Percentiles rank a stretch among this genome's conserved stretches.
Evolutionary conservation across 352 stramenopile genomes (phyloP).

Genomic region (Globisporangium echinulatum): DNA sequence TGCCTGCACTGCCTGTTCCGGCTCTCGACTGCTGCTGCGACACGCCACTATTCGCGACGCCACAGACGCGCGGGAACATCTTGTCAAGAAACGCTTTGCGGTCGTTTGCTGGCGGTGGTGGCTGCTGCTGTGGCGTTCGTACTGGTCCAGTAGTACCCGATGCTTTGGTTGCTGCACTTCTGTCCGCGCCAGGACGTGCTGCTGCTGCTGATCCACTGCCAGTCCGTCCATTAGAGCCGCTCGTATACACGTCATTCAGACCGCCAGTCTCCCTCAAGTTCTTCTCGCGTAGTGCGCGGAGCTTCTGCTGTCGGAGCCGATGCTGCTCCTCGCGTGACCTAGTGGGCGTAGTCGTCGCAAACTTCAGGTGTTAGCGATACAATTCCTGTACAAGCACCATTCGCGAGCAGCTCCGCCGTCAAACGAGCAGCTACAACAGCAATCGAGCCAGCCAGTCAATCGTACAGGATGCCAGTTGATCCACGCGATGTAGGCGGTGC

Average conservation of each 20-base stretch:
- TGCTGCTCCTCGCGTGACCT: constrained; percentile 59
- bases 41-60: constrained; percentile 16
- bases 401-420: background rate
- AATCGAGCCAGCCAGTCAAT: background rate
- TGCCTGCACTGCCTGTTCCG: constrained; percentile 21
- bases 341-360: background rate
- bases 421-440: no score
- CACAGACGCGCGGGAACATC: constrained; percentile 78
- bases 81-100: constrained; percentile 71
- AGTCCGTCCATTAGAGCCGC: background rate
- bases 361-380: no score
- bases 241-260: constrained; percentile 13
- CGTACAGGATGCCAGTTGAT: constrained; percentile 1
- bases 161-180: background rate
- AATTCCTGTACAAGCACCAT: no score
- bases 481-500: background rate
- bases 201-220: background rate
- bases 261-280: constrained; percentile 18
- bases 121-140: background rate
- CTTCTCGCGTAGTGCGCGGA: constrained; percentile 18
- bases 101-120: constrained; percentile 18
- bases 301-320: constrained; percentile 31
- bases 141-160: background rate
- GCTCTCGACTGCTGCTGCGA: constrained; percentile 6
- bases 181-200: background rate